Conservation (phyloP, 139 green algal species). For the Mesotaenium endlicherianum region DNA sequence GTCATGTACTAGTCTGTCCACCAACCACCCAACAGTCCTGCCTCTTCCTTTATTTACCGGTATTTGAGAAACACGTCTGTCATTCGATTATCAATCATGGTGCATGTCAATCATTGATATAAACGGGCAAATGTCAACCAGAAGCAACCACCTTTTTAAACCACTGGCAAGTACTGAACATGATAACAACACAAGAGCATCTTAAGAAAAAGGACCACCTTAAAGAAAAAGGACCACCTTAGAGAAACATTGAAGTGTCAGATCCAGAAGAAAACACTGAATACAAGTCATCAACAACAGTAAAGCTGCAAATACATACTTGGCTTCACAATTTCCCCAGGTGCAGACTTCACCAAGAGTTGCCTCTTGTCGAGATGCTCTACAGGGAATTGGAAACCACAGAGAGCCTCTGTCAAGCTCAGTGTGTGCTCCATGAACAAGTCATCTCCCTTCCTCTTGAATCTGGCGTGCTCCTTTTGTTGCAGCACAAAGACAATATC, state of each 20-base stretch:
- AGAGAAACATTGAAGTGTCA: not conserved
- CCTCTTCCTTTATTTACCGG: too few species aligned
- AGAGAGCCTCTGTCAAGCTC: slow-evolving; percentile 86
- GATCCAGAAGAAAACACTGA: not conserved
- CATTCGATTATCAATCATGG: too few species aligned
- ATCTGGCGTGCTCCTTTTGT: slow-evolving; percentile 84
- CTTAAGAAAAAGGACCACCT: not conserved
- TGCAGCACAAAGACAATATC: slow-evolving; percentile 95
- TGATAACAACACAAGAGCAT: too few species aligned
- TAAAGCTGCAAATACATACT: slow-evolving; percentile 37
- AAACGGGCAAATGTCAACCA: too few species aligned
- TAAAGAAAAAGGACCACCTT: not conserved
- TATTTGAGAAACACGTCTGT: too few species aligned
- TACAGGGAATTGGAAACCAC: slow-evolving; percentile 76
- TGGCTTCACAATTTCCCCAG: slow-evolving; percentile 90
- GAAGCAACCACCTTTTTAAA: too few species aligned
- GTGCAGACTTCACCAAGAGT: slow-evolving; percentile 67
- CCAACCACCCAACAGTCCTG: too few species aligned
- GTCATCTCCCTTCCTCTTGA: slow-evolving; percentile 88
- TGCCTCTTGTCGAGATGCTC: slow-evolving; percentile 83
- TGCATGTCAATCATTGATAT: too few species aligned
- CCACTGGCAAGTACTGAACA: too few species aligned
- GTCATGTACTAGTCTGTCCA: too few species aligned
- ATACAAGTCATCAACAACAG: too few species aligned
- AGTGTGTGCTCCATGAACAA: slow-evolving; percentile 87